Evolutionary conservation across 768 basidiomycete genomes (phyloP).

Genomic region (Nevesoporus exiguus): DNA sequence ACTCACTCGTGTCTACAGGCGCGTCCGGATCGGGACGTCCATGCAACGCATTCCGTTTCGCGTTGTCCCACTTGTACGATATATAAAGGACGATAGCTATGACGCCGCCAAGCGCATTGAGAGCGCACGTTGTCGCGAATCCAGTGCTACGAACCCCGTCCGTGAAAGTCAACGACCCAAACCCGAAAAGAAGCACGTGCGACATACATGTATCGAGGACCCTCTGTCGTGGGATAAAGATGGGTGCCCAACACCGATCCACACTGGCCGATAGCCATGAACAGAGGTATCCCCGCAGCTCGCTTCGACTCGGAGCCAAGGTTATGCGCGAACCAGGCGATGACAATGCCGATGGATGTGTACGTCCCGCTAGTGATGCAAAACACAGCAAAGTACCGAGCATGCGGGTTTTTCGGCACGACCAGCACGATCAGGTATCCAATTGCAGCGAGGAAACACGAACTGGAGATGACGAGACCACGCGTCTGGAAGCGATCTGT

Average conservation of each 20-base stretch:
- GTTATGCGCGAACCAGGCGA: slow-evolving; percentile 80
- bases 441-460: slow-evolving; percentile 32
- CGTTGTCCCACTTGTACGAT: slow-evolving; percentile 63
- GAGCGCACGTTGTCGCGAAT: slow-evolving; percentile 48
- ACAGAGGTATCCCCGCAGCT: slow-evolving; percentile 72
- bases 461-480: slow-evolving; percentile 35
- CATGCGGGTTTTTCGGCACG: slow-evolving; percentile 51
- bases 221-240: slow-evolving; percentile 61
- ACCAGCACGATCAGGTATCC: slow-evolving; percentile 62
- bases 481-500: slow-evolving; percentile 69
- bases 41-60: slow-evolving; percentile 46
- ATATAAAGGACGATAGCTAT: slow-evolving; percentile 47
- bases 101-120: slow-evolving; percentile 13
- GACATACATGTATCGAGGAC: slow-evolving; percentile 62
- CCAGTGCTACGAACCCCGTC: slow-evolving; percentile 38
- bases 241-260: slow-evolving; percentile 77
- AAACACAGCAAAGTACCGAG: slow-evolving; percentile 76
- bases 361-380: slow-evolving; percentile 77
- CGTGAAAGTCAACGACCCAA: background rate
- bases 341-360: slow-evolving; percentile 66
- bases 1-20: slow-evolving; percentile 55
- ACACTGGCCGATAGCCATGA: slow-evolving; percentile 78
- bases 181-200: background rate
- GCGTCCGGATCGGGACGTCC: slow-evolving; percentile 46
- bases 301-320: slow-evolving; percentile 76